Percentiles rank a stretch among this genome's conserved stretches.
Conservation (phyloP, 768 basidiomycete genomes). For the Mycena alexandri region DNA sequence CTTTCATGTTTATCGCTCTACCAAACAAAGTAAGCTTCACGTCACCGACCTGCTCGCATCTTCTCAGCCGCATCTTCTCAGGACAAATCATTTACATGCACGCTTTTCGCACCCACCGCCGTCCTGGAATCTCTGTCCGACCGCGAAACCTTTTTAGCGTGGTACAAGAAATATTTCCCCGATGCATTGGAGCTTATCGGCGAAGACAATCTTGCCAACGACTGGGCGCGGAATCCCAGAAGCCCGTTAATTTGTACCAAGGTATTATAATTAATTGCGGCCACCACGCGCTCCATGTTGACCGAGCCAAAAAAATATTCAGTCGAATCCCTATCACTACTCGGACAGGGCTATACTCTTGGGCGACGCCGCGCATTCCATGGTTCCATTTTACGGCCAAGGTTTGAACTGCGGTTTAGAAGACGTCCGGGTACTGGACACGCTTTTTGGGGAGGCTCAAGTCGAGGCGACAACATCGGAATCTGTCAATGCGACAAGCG, state of each 20-base stretch:
- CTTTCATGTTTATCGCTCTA: constrained; percentile 99
- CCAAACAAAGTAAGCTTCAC: constrained; percentile 87
- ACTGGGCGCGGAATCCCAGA: constrained; percentile 88
- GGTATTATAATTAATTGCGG: constrained; percentile 63
- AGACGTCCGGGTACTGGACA: constrained; percentile 91
- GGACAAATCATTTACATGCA: constrained; percentile 98
- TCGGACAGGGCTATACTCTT: constrained; percentile 88
- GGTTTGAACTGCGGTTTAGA: constrained; percentile 98
- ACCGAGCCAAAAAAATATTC: constrained; percentile 33
- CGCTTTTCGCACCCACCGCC: constrained; percentile 88
- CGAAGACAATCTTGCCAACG: constrained; percentile 78
- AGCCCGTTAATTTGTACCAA: constrained; percentile 93
- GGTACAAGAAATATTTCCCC: constrained; percentile 89
- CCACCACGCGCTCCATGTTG: constrained; percentile 39
- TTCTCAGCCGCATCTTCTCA: constrained; percentile 54
- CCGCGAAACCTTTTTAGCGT: constrained; percentile 68
- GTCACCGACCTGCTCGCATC: constrained; percentile 38
- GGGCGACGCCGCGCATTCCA: constrained; percentile 96
- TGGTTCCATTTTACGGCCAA: constrained; percentile 99
- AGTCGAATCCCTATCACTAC: constrained; percentile 93
- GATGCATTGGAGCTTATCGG: constrained; percentile 92
- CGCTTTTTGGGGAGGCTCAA: constrained; percentile 77
- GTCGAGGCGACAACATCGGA: constrained; percentile 63
- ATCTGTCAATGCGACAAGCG: constrained; percentile 45
- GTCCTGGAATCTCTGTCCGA: constrained; percentile 78